phyloP scores from a whole-genome alignment of 2,329 filamentous ascomycete species.

The Beauveria pseudobassiana region DNA sequence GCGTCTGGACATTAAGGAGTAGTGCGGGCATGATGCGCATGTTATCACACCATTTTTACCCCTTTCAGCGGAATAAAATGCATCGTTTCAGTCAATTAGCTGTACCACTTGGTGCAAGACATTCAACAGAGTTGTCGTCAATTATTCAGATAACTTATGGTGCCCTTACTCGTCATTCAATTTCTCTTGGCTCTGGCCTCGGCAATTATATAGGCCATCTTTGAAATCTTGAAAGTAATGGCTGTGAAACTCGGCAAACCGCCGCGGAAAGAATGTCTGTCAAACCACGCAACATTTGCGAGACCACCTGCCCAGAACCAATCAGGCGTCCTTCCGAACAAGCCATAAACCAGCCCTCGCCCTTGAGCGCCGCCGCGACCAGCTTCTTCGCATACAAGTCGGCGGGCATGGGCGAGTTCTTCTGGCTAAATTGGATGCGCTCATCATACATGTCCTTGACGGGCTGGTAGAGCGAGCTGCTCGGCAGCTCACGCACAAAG shows the following conservation, averaged over 20 bases:
- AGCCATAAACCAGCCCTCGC: slow-evolving; percentile 23
- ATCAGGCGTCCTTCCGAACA: slow-evolving; percentile 15
- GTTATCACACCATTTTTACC: background rate
- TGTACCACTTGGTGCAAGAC: background rate
- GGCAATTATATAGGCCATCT: slow-evolving; percentile 19
- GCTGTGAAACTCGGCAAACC: slow-evolving; percentile 23
- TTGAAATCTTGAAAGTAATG: slow-evolving; percentile 23
- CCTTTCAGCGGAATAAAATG: background rate
- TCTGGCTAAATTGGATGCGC: slow-evolving; percentile 42
- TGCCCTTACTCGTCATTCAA: background rate
- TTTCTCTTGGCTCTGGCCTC: slow-evolving; percentile 19
- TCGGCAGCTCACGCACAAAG: slow-evolving; percentile 33
- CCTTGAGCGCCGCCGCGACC: slow-evolving; percentile 35
- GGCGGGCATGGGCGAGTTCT: slow-evolving; percentile 35
- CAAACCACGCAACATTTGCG: background rate
- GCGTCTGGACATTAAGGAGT: background rate
- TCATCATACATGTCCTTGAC: slow-evolving; percentile 38
- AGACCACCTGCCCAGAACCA: slow-evolving; percentile 15
- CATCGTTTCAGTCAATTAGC: too few relatives aligned
- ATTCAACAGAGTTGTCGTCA: background rate
- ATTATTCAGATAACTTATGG: too few relatives aligned
- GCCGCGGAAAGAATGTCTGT: slow-evolving; percentile 16
- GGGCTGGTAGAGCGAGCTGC: slow-evolving; percentile 39
- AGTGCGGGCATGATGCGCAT: background rate
- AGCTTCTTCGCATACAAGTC: slow-evolving; percentile 35